Evolutionary conservation across 169 alveolate species (phyloP), one percentile per base, ranked within the genome.

Genomic region (Cryptosporidium parvum): DNA sequence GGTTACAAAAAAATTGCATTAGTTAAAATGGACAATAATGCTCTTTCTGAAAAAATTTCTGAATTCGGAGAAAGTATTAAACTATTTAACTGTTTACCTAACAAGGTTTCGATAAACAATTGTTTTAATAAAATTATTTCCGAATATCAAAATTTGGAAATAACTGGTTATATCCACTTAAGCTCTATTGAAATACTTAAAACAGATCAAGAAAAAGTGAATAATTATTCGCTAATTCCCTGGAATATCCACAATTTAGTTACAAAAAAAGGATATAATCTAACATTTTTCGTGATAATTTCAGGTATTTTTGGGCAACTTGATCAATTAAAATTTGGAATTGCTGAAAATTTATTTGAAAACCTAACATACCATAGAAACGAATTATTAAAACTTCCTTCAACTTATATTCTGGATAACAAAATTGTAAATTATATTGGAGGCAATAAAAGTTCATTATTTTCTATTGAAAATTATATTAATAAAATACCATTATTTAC

Each of bases 231-330:
- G 7, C 42, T 73, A 33, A 48, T 72, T 44, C 56, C 68, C 39
- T 73, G 86, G 86, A 33, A 53, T 31, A 73, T 73, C 37, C 68
- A 73, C 58, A 53, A 73, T 18, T n/a, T 73, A 0, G 52, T 73
- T 31, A 29, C 56, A 16, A 23, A n/a, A 16, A n/a, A 29, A 56
- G 86, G 86, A n/a, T 52, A 16, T 31, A 56, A 18, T 52, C 44
- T 39, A 37, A n/a, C 18, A 37, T 73, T 73, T 73, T 73, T 73
- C 42, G 52, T 59, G 18, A 33, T 73, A 53, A n/a, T 73, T 59
- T 73, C 70, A 14, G 29, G 26, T 56, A 37, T 29, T 33, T 14
- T 53, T 31, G 68, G 58, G 10, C 9, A 52, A 12, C 12, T 9
- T 53, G 37, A 73, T 23, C 21, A 31, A 37, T 31, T 14, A 6